Evolutionary conservation across 2,329 filamentous ascomycete genomes (phyloP).

Genomic region (Diaporthe capsici): DNA sequence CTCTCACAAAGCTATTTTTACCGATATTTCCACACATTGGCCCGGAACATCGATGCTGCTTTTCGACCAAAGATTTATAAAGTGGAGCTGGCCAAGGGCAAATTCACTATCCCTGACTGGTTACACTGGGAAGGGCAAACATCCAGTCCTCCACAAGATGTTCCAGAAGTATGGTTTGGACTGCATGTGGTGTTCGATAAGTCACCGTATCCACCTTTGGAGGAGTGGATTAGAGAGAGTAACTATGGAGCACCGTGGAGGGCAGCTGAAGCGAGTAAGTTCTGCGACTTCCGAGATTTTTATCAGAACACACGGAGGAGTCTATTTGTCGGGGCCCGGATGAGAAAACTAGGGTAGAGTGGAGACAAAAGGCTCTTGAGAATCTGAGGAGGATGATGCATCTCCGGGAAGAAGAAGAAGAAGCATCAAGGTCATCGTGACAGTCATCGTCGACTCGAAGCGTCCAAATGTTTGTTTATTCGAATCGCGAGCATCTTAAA

Average conservation of each 20-base stretch:
- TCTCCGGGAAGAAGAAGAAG: not conserved
- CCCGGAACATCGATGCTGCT: not conserved
- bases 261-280: not conserved
- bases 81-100: not conserved
- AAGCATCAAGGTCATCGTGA: not conserved
- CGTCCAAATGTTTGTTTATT: not conserved
- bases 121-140: not conserved
- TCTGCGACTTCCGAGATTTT: not conserved
- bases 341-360: not conserved
- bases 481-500: not conserved
- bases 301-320: conserved; percentile 7
- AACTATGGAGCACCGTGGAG: not conserved
- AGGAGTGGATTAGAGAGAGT: conserved; percentile 1
- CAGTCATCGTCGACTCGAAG: not conserved
- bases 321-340: not conserved
- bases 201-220: conserved; percentile 21
- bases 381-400: not conserved
- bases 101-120: not conserved
- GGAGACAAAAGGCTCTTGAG: not conserved
- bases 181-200: not conserved
- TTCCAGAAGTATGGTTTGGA: not conserved
- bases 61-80: not conserved
- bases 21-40: no score
- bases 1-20: not conserved
- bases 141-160: not conserved